Percentiles rank a stretch among this genome's conserved stretches.
Evolutionary conservation across 2,329 filamentous ascomycete genomes (phyloP).

Genomic region (Chrysosporium keratinophilum): DNA sequence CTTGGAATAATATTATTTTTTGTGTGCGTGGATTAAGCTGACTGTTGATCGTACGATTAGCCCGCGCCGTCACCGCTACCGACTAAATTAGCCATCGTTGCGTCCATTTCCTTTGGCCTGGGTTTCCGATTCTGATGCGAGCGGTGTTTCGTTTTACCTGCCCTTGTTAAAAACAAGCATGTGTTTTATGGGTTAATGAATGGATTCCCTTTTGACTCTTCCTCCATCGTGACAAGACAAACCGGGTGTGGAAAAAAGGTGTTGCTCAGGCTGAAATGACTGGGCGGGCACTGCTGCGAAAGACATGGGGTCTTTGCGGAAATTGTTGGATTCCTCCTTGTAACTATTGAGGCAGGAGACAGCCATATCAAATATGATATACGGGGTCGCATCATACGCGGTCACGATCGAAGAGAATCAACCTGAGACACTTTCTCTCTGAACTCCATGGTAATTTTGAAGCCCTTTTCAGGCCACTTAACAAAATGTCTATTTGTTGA

Average conservation of each 20-base stretch:
- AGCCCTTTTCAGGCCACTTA: background rate
- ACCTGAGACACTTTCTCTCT: background rate
- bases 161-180: slow-evolving; percentile 8
- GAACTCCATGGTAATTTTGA: background rate
- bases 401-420: background rate
- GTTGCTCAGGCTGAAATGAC: background rate
- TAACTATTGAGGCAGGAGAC: slow-evolving; percentile 1
- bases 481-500: background rate
- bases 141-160: slow-evolving; percentile 8
- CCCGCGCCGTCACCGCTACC: slow-evolving; percentile 35
- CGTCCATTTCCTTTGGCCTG: slow-evolving; percentile 4
- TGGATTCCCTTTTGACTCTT: slow-evolving; percentile 7
- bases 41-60: slow-evolving; percentile 18
- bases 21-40: background rate
- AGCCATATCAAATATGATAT: slow-evolving; percentile 1
- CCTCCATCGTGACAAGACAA: background rate
- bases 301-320: background rate
- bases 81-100: slow-evolving; percentile 10
- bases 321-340: background rate
- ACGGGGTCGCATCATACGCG: background rate
- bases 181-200: slow-evolving; percentile 13
- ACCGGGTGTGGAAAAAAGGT: background rate
- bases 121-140: slow-evolving; percentile 3
- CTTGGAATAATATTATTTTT: background rate
- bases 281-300: background rate